Conservation (phyloP, 179 eudicot genomes). For the Carnegiea gigantea region DNA sequence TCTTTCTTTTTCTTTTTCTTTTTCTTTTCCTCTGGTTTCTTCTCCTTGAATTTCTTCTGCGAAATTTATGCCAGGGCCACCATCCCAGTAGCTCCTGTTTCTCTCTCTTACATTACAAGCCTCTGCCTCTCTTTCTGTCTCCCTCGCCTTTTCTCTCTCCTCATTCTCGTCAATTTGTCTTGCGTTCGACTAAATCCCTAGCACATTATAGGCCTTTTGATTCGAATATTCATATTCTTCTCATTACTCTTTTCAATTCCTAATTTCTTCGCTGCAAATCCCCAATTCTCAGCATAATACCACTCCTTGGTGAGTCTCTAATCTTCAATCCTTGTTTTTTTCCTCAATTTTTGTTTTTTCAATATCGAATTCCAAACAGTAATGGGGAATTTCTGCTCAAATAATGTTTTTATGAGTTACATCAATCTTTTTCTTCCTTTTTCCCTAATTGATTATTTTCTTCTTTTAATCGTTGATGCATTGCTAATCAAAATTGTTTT, state of each 20-base stretch:
- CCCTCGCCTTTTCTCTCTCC: background rate
- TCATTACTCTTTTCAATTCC: slow-evolving; percentile 15
- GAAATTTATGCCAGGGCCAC: slow-evolving; percentile 46
- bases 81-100: background rate
- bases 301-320: slow-evolving; percentile 21
- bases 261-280: slow-evolving; percentile 6
- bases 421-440: no score
- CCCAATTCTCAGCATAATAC: background rate
- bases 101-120: background rate
- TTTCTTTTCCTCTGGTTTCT: slow-evolving; percentile 26
- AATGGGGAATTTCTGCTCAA: background rate
- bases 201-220: slow-evolving; percentile 44
- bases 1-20: background rate
- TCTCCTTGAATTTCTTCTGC: slow-evolving; percentile 53
- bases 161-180: slow-evolving; percentile 15
- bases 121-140: background rate
- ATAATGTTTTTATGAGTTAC: background rate
- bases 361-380: background rate
- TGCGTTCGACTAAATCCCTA: slow-evolving; percentile 33
- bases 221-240: slow-evolving; percentile 22
- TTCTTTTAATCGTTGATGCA: background rate
- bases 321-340: background rate
- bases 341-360: background rate
- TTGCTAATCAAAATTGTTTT: background rate
- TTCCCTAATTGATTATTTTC: background rate